Evolutionary conservation across 257 asterid species (phyloP), one percentile per base, ranked within the genome.

Genomic region (Verbascum thapsus): DNA sequence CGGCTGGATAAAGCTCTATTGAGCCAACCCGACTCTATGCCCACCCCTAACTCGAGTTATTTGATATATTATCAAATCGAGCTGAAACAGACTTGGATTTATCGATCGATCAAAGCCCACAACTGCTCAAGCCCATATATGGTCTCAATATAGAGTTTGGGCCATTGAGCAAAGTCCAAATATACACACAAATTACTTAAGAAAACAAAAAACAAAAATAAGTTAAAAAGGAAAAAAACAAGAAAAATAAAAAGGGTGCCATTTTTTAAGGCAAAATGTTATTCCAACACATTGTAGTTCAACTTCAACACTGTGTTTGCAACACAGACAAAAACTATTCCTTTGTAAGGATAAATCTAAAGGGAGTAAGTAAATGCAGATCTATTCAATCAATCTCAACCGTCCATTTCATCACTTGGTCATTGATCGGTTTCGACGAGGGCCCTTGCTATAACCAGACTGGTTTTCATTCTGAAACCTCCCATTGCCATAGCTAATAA

Each of bases 371-470:
- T 53, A 20, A 44, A 59, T 32, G 17, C 38, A 53, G n/a, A 20
- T 34, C 45, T 55, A 18, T 66, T 16, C 8, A n/a, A 34, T 20
- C 45, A 26, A 20, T 45, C 72, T 49, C 53, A 16, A 23, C 55
- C 52, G 11, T 35, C 23, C 41, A 47, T 37, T 22, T 54, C 23
- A 63, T 42, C 17, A 56, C 60, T 61, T 9, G 22, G 22, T 32
- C 57, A 17, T 19, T 61, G 58, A 11, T 37, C 43, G 15, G 56
- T 61, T 59, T 32, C 18, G 51, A 5, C n/a, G 69, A 50, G 20
- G 43, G 20, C 77, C 69, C 15, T n/a, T n/a, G n/a, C n/a, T n/a
- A n/a, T n/a, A n/a, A n/a, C n/a, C n/a, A n/a, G n/a, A n/a, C n/a
- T n/a, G n/a, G n/a, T n/a, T n/a, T n/a, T n/a, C n/a, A n/a, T n/a